Evolutionary conservation across 495 filamentous ascomycete species (phyloP), one percentile per base, ranked within the genome.

Genomic region (Neurospora africana): DNA sequence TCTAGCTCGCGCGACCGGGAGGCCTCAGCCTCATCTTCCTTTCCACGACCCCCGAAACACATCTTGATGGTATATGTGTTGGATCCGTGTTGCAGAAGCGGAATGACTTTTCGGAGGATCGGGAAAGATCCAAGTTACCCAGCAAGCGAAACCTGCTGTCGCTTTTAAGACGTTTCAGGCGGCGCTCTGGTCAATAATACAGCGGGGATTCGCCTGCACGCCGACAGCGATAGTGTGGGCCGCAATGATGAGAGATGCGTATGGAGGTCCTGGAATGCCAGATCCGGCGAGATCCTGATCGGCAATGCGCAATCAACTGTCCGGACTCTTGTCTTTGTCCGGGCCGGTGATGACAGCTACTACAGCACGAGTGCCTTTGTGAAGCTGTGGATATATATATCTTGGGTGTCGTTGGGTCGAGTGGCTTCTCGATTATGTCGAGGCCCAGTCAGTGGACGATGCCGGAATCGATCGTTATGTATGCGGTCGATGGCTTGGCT

Each of bases 1-100:
- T 97, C 93, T 71, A 97, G 91, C 79, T 93, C 90, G 68, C 84
- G 82, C 73, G 87, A 89, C 72, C 84, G 83, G 68, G 81, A 80
- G 38, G 76, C 81, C 74, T 84, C 86, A 76, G 81, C 75, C 73
- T 82, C 84, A 30, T 86, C 82, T 74, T 71, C 79, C 77, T 87
- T 87, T 10, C 81, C 79, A 70, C 88, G 82, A 67, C 80, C 80
- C 43, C 88, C 88, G 76, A 91, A 90, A 82, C 89, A 91, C 89
- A 91, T 91, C 68, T 68, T 87, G 80, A 79, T 37, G 74, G 61
- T 73, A 21, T 72, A 53, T 17, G 53, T 21, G 68, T 10, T 13
- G 21, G 17, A 43, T 36, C 30, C 30, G 53, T 65, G 23, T 65
- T 65, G 44, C 27, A 44, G 21, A 35, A 30, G 5, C 33, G 15